These are phyloP conservation scores for Wickerhamiella galacta DNA, from an alignment of 805 yeast species.

Conservation along the genomic window DNA sequence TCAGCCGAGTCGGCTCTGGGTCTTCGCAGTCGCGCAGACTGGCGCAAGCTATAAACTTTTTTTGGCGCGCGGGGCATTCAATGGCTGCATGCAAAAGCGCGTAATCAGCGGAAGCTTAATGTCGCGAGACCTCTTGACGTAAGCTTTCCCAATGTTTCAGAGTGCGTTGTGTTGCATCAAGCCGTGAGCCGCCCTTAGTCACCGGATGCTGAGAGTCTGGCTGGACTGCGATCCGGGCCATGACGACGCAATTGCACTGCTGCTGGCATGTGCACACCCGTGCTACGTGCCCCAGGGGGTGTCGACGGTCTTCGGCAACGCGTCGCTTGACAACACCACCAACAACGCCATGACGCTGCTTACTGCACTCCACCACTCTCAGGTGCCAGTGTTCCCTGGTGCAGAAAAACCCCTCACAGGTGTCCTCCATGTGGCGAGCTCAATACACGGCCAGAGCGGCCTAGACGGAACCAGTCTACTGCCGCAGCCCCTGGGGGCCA, in stretches of 20 bases:
- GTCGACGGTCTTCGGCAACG: slow-evolving; percentile 64
- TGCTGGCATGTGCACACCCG: slow-evolving; percentile 45
- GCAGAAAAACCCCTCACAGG: slow-evolving; percentile 39
- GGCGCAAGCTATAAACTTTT: too few species aligned
- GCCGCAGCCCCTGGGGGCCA: slow-evolving; percentile 28
- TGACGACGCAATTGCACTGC: slow-evolving; percentile 67
- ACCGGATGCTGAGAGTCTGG: too few species aligned
- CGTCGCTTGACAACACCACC: slow-evolving; percentile 47
- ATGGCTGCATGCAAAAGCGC: too few species aligned
- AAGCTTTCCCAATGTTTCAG: too few species aligned
- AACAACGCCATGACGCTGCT: slow-evolving; percentile 50
- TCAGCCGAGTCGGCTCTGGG: too few species aligned
- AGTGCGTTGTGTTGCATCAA: too few species aligned
- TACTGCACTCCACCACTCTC: slow-evolving; percentile 34
- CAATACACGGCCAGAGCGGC: slow-evolving; percentile 61
- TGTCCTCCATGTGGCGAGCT: slow-evolving; percentile 35
- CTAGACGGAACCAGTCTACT: slow-evolving; percentile 57
- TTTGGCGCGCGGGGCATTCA: too few species aligned
- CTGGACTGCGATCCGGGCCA: slow-evolving; percentile 88
- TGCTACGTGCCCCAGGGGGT: slow-evolving; percentile 44
- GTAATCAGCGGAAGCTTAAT: too few species aligned
- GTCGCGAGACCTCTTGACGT: too few species aligned
- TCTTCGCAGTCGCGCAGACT: too few species aligned
- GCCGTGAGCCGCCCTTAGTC: too few species aligned
- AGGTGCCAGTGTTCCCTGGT: slow-evolving; percentile 54